Evolutionary conservation across 331 rosid genomes (phyloP), one percentile per base, ranked within the genome.

Genomic region (Pyracantha coccinea): DNA sequence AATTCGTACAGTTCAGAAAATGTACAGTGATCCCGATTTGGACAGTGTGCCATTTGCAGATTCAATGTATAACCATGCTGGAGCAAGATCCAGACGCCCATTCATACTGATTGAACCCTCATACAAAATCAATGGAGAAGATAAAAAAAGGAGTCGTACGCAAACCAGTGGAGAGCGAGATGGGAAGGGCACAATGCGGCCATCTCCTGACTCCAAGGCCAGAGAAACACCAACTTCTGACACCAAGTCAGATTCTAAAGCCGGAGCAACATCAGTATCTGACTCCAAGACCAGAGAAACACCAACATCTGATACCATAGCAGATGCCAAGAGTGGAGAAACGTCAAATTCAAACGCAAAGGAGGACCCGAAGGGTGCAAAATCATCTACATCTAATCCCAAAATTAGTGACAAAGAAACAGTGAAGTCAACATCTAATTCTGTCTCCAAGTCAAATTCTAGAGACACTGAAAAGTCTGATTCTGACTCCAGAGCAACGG

Each of bases 1-100:
- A n/a, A 84, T 91, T 72, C 98, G 98, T 69, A 91, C 96, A 57
- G 76, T 91, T 84, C 95, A 87, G 87, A 94, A 88, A 82, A 81
- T 80, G 79, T 90, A 88, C 68, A 73, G 82, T 16, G 96, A 88
- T 57, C 75, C 90, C 11, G 99, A 94, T 75, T 79, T 88, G 80
- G 97, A 90, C 5, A 90, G 77, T 68, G 70, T 88, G 24, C 96
- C 97, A 33, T 90, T 74, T 57, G 84, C 92, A 68, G 98, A 91
- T 70, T 78, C 99, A 65, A 61, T 82, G 69, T 83, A 79, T 74
- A 74, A 71, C 50, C 84, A 60, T 54, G 60, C 86, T 31, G 91
- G 89, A 55, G 76, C 84, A 55, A 83, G 75, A 72, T 68, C 88
- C 61, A 80, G 83, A 69, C 97, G 96, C 7, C 95, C 95, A 23